Conservation (phyloP, 495 filamentous ascomycete species). For the Pyrenula massariospora region DNA sequence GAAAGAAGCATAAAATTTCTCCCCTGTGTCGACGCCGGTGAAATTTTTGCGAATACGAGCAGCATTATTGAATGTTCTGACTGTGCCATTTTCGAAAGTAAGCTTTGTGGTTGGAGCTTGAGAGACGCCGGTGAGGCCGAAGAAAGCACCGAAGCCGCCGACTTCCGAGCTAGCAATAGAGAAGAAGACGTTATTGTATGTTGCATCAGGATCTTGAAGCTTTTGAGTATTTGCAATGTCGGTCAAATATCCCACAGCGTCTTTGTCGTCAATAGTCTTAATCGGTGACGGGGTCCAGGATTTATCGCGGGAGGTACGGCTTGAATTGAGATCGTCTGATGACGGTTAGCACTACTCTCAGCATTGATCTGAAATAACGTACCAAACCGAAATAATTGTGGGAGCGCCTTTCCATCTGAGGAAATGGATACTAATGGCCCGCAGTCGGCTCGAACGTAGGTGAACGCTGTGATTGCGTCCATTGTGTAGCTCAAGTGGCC, state of each 20-base stretch:
- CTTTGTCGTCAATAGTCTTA: not conserved
- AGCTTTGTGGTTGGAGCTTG: not conserved
- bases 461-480: conserved; percentile 31
- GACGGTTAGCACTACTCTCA: too few relatives aligned
- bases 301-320: not conserved
- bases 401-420: conserved; percentile 32
- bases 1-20: not conserved
- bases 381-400: conserved; percentile 26
- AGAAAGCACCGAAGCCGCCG: not conserved
- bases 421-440: conserved; percentile 31
- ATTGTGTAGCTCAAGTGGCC: conserved; percentile 7
- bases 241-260: not conserved
- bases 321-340: not conserved
- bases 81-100: not conserved
- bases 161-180: not conserved
- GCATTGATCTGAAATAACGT: not conserved
- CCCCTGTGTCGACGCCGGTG: not conserved
- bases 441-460: conserved; percentile 27
- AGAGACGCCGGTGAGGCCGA: not conserved
- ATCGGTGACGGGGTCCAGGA: not conserved
- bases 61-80: not conserved
- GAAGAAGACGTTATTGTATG: not conserved
- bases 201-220: not conserved
- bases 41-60: not conserved
- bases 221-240: not conserved